Base-by-base conservation (phyloP, 768 basidiomycete species). In the Tephrocybe sp. region DNA sequence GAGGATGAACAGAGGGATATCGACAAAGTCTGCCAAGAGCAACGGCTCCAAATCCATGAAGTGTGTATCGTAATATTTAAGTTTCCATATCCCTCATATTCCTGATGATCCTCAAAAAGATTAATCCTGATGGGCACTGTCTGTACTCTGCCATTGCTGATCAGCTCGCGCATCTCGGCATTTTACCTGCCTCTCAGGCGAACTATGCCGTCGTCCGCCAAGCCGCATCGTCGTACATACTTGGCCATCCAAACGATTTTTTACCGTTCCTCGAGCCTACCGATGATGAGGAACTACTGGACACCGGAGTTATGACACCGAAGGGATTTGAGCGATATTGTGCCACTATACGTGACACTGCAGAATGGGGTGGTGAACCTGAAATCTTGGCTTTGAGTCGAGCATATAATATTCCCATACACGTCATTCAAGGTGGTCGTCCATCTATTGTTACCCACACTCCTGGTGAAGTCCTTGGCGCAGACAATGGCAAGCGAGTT, bases 351-450 rank as follows among this genome's bases (percentile, higher is more conserved):
- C 83, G 84, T 36, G 77, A 87, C 64, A 95, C 93, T 19, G 86
- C 83, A n/a, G 79, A 84, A 26, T 98, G 97, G 97, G 97, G 97
- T 43, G 96, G 97, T 32, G 94, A 98, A 71, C 95, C 93, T 6
- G 97, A 98, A 77, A 93, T 99, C 30, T 77, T 89, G 59, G 97
- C 97, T 3, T 73, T 98, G 13, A 86, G 87, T 63, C 76, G 86
- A 45, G 82, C 84, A 26, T 98, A 80, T 66, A 78, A 84, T 48
- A 72, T 95, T 34, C 87, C 94, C 0, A 94, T 99, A 43, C 87
- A 96, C 64, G 89, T 99, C 47, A 76, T 98, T 11, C 97, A 98
- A 66, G 83, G 82, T 1, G 86, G 85, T 0, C 77, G 75, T 22
- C 95, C 94, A 2, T 76, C 84, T 1, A 75, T 98, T 12, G 93